Evolutionary conservation across 352 stramenopile genomes (phyloP).

Genomic region (Globisporangium orthogonon): DNA sequence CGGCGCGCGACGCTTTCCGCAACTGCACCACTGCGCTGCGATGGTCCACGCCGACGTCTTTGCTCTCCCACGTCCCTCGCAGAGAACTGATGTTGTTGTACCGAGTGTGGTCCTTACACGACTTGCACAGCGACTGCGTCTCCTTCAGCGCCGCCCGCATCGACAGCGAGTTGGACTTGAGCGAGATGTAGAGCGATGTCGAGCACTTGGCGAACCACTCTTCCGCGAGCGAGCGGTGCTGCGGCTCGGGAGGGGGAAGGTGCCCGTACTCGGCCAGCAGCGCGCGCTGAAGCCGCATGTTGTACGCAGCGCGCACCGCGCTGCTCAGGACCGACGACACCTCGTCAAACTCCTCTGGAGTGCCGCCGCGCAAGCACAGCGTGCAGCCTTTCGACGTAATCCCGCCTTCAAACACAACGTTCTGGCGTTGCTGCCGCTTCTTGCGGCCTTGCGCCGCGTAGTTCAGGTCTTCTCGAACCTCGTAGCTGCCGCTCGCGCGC

Average conservation of each 20-base stretch:
- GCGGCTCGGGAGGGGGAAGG: constrained; percentile 39
- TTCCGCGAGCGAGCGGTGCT: constrained; percentile 60
- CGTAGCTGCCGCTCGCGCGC: constrained; percentile 19
- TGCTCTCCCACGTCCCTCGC: constrained; percentile 33
- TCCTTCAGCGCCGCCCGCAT: constrained; percentile 79
- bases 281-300: constrained; percentile 68
- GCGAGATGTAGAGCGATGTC: constrained; percentile 74
- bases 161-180: constrained; percentile 84
- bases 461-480: constrained; percentile 8
- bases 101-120: constrained; percentile 74
- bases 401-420: constrained; percentile 84
- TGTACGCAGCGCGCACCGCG: constrained; percentile 70
- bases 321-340: constrained; percentile 51
- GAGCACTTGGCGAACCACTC: constrained; percentile 80
- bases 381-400: constrained; percentile 70
- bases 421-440: constrained; percentile 69
- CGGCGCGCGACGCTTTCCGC: constrained; percentile 9
- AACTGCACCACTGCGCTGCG: constrained; percentile 8
- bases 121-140: constrained; percentile 77
- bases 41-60: constrained; percentile 6
- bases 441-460: constrained; percentile 13
- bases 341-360: constrained; percentile 55
- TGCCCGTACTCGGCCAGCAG: constrained; percentile 57
- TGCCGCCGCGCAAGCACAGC: constrained; percentile 71
- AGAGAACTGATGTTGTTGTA: constrained; percentile 84